Base-by-base conservation (phyloP, 495 filamentous ascomycete species). In the Xylaria palmicola region DNA sequence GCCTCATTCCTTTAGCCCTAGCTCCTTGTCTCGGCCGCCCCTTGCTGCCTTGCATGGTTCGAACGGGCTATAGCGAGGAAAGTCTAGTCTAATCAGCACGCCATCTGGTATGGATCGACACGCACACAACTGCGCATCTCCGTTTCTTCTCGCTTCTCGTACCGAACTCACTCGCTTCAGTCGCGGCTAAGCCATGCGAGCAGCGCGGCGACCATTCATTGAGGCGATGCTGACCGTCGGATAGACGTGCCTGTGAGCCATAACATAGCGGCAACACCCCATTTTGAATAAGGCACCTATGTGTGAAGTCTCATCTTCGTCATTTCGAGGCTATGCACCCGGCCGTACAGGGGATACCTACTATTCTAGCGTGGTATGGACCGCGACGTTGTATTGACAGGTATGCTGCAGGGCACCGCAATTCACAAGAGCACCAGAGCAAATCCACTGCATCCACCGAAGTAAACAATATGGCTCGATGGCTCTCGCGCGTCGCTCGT, bases 231-330 rank as follows among this genome's bases (percentile, higher is more conserved):
- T 59, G 45, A 51, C 56, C 56, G 56, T 59, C 56, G 56, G 56
- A 59, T 59, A 59, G 56, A 20, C 56, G 56, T 59, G 56, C 56
- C 56, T 59, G 6, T 30, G 45, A 40, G 44, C 56, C 56, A 59
- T 59, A 50, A 24, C 24, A 29, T 59, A 50, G n/a, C 24, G 32
- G 26, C n/a, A 50, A 59, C 44, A 49, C 44, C 44, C 56, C 45
- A 58, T 29, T 48, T n/a, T n/a, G n/a, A n/a, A n/a, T n/a, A n/a
- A n/a, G n/a, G n/a, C n/a, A n/a, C n/a, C n/a, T n/a, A n/a, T n/a
- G n/a, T n/a, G n/a, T n/a, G n/a, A n/a, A n/a, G n/a, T n/a, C n/a
- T n/a, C n/a, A n/a, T n/a, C n/a, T n/a, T n/a, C n/a, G n/a, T n/a
- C n/a, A n/a, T n/a, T n/a, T n/a, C n/a, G n/a, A n/a, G n/a, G n/a